Evolutionary conservation across 805 yeast genomes (phyloP).

Genomic region (Candida wancherniae): DNA sequence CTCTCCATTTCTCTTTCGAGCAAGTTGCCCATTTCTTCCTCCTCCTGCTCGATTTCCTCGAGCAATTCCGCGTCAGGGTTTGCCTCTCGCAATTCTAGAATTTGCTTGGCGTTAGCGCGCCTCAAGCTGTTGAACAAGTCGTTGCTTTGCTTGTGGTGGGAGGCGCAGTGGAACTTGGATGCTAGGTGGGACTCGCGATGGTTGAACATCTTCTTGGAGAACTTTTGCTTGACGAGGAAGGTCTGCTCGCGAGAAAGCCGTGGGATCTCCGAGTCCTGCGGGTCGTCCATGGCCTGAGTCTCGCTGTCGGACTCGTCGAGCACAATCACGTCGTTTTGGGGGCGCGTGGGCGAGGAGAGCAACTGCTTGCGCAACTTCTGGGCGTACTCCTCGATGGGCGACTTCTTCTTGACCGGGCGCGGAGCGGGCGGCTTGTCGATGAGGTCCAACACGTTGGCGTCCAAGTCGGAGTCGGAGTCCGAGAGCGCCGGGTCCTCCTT

Average conservation of each 20-base stretch:
- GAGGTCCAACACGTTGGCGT: slow-evolving; percentile 9
- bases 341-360: slow-evolving; percentile 22
- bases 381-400: slow-evolving; percentile 35
- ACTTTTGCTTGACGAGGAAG: slow-evolving; percentile 29
- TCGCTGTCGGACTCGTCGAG: slow-evolving; percentile 29
- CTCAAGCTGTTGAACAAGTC: slow-evolving; percentile 34
- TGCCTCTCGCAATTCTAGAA: slow-evolving; percentile 20
- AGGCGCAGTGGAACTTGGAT: slow-evolving; percentile 4
- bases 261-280: slow-evolving; percentile 21
- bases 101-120: slow-evolving; percentile 43
- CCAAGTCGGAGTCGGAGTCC: slow-evolving; percentile 11
- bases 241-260: slow-evolving; percentile 29
- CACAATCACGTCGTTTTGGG: slow-evolving; percentile 14
- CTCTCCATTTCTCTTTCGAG: slow-evolving; percentile 50
- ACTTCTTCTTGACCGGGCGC: slow-evolving; percentile 10
- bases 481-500: slow-evolving; percentile 1
- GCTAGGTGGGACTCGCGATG: slow-evolving; percentile 1
- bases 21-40: slow-evolving; percentile 39
- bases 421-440: slow-evolving; percentile 4
- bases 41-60: slow-evolving; percentile 39
- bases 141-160: slow-evolving; percentile 11
- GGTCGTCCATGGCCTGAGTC: slow-evolving; percentile 2
- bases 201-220: slow-evolving; percentile 20
- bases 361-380: slow-evolving; percentile 25
- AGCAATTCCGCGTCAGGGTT: slow-evolving; percentile 24